Evolutionary conservation across 2,329 filamentous ascomycete genomes (phyloP).

Genomic region (Penicillium sp.): DNA sequence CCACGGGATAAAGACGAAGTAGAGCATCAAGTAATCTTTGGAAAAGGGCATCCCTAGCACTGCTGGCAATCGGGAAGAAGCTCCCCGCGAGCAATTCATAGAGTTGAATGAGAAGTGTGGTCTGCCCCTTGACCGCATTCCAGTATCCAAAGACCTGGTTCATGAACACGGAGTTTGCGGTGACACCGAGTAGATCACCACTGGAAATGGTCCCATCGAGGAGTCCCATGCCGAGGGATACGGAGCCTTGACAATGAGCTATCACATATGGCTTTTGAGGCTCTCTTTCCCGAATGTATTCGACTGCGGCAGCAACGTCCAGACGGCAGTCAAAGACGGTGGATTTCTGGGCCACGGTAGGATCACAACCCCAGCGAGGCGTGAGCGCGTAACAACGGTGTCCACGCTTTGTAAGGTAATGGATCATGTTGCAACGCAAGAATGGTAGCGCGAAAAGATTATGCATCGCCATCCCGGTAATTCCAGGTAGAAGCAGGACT

Average conservation of each 20-base stretch:
- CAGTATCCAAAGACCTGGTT: constrained; percentile 16
- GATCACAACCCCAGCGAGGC: constrained; percentile 4
- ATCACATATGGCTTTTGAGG: constrained; percentile 16
- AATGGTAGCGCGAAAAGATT: neutral
- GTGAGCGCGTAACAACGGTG: constrained; percentile 7
- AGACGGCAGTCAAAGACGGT: constrained; percentile 10
- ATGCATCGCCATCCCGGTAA: neutral
- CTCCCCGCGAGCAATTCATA: constrained; percentile 11
- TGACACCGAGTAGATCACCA: constrained; percentile 16
- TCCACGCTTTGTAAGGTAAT: constrained; percentile 6
- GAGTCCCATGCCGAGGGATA: constrained; percentile 18
- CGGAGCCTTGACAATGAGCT: constrained; percentile 19
- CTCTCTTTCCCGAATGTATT: constrained; percentile 9
- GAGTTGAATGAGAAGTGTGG: constrained; percentile 1
- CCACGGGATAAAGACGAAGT: constrained; percentile 37
- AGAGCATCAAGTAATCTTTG: constrained; percentile 20
- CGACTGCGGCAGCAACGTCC: constrained; percentile 16
- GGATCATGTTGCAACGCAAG: neutral
- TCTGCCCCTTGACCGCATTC: constrained; percentile 11
- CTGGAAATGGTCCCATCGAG: constrained; percentile 20
- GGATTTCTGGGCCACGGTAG: neutral
- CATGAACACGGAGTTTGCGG: constrained; percentile 24
- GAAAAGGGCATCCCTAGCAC: neutral
- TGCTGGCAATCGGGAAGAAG: constrained; percentile 14
- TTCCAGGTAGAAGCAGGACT: neutral